Evolutionary conservation across 345 rosid genomes (phyloP), one percentile per base, ranked within the genome.

Genomic region (Zanthoxylum bungeanum): DNA sequence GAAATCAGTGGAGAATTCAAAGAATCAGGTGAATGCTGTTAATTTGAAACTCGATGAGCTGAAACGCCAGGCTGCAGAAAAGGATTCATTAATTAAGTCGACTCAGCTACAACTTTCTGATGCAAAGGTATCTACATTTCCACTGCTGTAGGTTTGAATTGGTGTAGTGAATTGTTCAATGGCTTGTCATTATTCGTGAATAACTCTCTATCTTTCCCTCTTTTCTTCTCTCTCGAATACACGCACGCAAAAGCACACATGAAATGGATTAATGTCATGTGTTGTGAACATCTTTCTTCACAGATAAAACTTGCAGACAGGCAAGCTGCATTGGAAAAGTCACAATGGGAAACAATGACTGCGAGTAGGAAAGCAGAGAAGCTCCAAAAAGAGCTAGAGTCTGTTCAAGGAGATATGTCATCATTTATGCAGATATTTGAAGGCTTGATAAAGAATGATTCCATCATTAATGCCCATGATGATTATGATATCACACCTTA

Each of bases 251-350:
- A n/a, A 2, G 4, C 27, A n/a, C 22, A n/a, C 0, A 2, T 7
- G 57, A 2, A n/a, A 51, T 9, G 7, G 31, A 63, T 68, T 25
- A 71, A n/a, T n/a, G n/a, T 65, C 52, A 56, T 55, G 37, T 66
- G 16, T 37, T 76, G 42, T 73, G 36, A 73, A 58, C 58, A 17
- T 34, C 60, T 67, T 60, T 62, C 42, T 24, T 49, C 55, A 56
- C 87, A 88, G 98, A 82, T 95, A 70, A 89, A 91, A 80, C 97
- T 93, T 73, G 99, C 98, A 39, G 99, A 95, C 83, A 95, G 78
- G 85, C 98, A 93, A 81, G 99, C 99, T 42, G 89, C 93, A 12
- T 79, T 92, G 51, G 99, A 96, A 72, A 96, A 89, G 86, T 76
- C 82, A 42, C 98, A 83, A 70, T 96, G 99, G 99, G 93, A 96